Evolutionary conservation across 371 early-diverging fungal species (phyloP), one percentile per base, ranked within the genome.

Genomic region (Rhizopus arrhizus): DNA sequence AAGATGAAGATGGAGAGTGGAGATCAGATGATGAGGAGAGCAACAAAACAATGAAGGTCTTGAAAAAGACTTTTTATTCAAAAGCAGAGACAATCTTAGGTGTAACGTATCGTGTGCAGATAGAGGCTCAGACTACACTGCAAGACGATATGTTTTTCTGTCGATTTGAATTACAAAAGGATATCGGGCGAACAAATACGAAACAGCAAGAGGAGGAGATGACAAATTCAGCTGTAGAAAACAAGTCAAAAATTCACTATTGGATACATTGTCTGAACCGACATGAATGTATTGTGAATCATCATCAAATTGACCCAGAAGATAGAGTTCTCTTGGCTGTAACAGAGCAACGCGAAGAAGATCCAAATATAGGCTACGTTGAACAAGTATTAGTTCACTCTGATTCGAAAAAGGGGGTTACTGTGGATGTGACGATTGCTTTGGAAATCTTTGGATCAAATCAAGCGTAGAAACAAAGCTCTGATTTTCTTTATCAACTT

Each of bases 211-310:
- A 57, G 52, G 28, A 45, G 22, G 35, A 35, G 42, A 22, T 22
- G 22, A 22, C 22, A 22, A 53, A 47, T 42, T 47, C 43, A 15
- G 3, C 5, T 2, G 28, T 56, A 3, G 56, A 49, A 5, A 48
- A 56, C 47, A 65, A 64, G 53, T 59, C 71, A 0, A 75, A 73
- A 13, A 67, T 80, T 31, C 71, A 68, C n/a, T 77, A 80, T 49
- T 66, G 75, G 49, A 69, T 80, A 12, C 68, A 77, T 29, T 80
- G 80, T 33, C 55, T 80, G 0, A 77, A 75, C 31, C 66, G 72
- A 16, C 76, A 72, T 43, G 68, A 72, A 50, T 55, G 61, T 3
- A 47, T 74, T 6, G 34, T 58, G 5, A 64, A 69, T 29, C 53
- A 56, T 29, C 56, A 65, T 3, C 59, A 59, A 4, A 63, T 79